Evolutionary conservation across 176 grass and related monocot genomes (phyloP), one percentile per base, ranked within the genome.

Genomic region (Juncus effusus): DNA sequence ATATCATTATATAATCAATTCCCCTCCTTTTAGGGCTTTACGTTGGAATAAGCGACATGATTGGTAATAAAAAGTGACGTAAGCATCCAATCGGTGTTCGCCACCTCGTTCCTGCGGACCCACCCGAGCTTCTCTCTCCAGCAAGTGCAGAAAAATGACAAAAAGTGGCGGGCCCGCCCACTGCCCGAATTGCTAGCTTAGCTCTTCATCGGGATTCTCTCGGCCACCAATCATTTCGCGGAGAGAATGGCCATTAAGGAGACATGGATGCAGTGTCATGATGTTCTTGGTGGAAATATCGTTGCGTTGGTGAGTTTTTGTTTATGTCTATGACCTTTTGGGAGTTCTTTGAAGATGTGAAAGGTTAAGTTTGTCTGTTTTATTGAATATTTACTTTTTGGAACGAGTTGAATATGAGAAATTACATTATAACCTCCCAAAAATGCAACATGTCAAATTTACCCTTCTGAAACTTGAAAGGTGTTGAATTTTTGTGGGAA

Each of bases 231-330:
- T 70, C 94, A 97, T 86, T 97, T 92, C 4, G 75, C 85, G n/a
- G 93, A 97, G 71, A 87, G 88, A 56, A 97, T 97, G 93, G 82
- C 85, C 55, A 86, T 97, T 60, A 84, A 88, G 67, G 89, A 92
- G 81, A 86, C 85, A 8, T 97, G 94, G 88, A 84, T 92, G 87
- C 88, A 97, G 45, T 97, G 86, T 77, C 82, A 85, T 56, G 78
- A 82, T 7, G 69, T 89, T 61, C 88, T 78, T 40, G 70, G 82
- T 61, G 86, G 88, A 69, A 84, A 79, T 82, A 85, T 97, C 79
- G 93, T 97, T 0, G 93, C 93, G 2, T 79, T 97, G 88, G 94
- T 92, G 92, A 51, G 82, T 49, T 76, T 59, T 28, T 59, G 83
- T 6, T 75, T 11, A 39, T n/a, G n/a, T n/a, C n/a, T n/a, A n/a